Conservation (phyloP, 1,284 basidiomycete genomes). For the Microbotryum intermedium region DNA sequence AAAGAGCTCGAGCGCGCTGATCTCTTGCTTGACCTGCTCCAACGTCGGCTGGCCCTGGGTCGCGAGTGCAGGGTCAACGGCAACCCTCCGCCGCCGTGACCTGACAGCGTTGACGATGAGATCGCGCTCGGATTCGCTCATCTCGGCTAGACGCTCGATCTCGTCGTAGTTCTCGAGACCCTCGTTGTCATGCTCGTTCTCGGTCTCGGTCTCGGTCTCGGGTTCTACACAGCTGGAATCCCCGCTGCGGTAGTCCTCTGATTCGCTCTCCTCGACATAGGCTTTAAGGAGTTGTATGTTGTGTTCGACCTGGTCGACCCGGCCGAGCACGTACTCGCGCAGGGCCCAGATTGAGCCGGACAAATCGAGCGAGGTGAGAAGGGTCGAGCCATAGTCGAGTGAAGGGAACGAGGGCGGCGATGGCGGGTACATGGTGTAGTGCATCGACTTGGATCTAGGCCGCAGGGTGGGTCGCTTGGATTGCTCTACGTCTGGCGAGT, state of each 20-base stretch:
- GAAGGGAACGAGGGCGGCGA: background rate
- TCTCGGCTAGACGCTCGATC: background rate
- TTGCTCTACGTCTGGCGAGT: too few species aligned
- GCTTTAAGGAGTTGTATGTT: constrained; percentile 4
- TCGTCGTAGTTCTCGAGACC: background rate
- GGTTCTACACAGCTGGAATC: too few species aligned
- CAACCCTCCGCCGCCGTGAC: too few species aligned
- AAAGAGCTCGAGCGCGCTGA: constrained; percentile 17
- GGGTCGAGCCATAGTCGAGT: constrained; percentile 13
- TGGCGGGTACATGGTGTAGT: too few species aligned
- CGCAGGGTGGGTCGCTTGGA: too few species aligned
- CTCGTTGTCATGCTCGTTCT: background rate
- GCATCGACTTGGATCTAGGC: too few species aligned
- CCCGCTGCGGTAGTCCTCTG: background rate
- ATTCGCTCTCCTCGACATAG: constrained; percentile 13
- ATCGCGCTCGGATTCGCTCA: background rate
- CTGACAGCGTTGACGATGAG: too few species aligned
- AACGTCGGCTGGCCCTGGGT: background rate
- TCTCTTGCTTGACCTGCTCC: constrained; percentile 10
- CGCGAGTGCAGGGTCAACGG: too few species aligned
- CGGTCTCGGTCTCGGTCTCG: too few species aligned
- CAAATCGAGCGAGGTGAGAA: constrained; percentile 24
- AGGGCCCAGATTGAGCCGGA: constrained; percentile 8
- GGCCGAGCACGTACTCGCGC: constrained; percentile 11
- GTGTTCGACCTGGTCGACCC: constrained; percentile 17